A percentile compares a stretch with the other conserved stretches of the same genome.
Evolutionary conservation across 495 filamentous ascomycete genomes (phyloP).

Genomic region (Parathielavia hyrcaniae): DNA sequence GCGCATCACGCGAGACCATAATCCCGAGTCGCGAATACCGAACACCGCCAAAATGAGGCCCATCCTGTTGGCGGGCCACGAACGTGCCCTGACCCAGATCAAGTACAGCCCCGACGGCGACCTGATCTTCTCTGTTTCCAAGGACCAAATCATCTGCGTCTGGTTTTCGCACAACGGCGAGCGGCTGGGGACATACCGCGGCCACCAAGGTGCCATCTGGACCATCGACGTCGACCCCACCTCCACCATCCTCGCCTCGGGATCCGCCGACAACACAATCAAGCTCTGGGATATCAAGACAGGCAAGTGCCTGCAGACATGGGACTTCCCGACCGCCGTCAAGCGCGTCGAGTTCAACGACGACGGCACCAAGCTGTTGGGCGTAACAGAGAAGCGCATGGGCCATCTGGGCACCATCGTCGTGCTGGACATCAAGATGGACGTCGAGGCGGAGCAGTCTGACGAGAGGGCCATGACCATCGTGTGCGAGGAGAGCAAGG

Average conservation of each 20-base stretch:
- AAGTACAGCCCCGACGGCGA: conserved; percentile 98
- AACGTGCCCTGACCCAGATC: conserved; percentile 97
- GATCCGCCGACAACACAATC: conserved; percentile 96
- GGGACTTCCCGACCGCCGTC: conserved; percentile 93
- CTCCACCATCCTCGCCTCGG: conserved; percentile 85
- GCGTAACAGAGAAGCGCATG: conserved; percentile 97
- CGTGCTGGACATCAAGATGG: conserved; percentile 75
- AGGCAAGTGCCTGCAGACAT: conserved; percentile 86
- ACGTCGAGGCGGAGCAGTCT: conserved; percentile 73
- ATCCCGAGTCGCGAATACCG: no score
- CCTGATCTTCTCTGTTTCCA: conserved; percentile 92
- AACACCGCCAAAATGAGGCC: conserved; percentile 69
- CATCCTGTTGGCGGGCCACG: conserved; percentile 92
- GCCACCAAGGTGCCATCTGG: conserved; percentile 97
- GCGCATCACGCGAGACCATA: not conserved
- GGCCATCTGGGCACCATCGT: conserved; percentile 89
- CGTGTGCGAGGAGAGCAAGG: conserved; percentile 88
- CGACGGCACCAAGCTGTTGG: conserved; percentile 80
- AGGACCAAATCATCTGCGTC: conserved; percentile 93
- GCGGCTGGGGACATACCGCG: conserved; percentile 89
- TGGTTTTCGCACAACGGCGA: conserved; percentile 95
- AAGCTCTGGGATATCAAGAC: conserved; percentile 94
- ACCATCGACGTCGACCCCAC: conserved; percentile 96
- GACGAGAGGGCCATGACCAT: conserved; percentile 77
- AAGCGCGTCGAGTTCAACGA: conserved; percentile 95